Base-by-base conservation (phyloP, 495 filamentous ascomycete genomes). In the Neurospora discreta region DNA sequence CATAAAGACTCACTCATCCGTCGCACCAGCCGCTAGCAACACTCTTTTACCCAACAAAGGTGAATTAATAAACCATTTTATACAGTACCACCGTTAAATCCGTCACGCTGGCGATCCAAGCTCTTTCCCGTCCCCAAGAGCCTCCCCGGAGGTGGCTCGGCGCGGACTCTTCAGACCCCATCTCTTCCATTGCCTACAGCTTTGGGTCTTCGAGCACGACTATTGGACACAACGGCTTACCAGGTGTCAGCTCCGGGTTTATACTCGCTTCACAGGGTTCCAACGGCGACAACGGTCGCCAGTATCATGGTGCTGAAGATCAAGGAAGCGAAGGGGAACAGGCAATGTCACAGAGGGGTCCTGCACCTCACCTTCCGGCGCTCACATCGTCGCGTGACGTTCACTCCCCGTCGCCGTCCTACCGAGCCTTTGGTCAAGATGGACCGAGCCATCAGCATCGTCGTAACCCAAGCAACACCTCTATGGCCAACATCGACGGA, bases 281-380 rank as follows among this genome's bases (percentile, higher is more conserved):
- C 20, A 76, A 75, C 39, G 68, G 74, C 71, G 44, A 68, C 70
- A 42, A 44, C 73, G 75, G 79, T 74, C 78, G 82, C 87, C 86
- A 85, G 87, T 88, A 86, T 86, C 82, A 81, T 79, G 81, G 81
- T 82, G 77, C 78, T 79, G 78, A 77, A 81, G 83, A 80, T 79
- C 76, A 76, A 76, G 79, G 79, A 81, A 78, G 83, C 79, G 81
- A 80, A 85, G 84, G 86, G 84, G 86, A 85, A 82, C 82, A 83
- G 85, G 82, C 84, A 83, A 89, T 89, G 87, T 87, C 85, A 80
- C 84, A 86, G 84, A 85, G 83, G 82, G 84, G 81, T 77, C 76
- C 82, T 82, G 81, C 78, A 77, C 80, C 81, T 82, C 81, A 76
- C 77, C 80, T 84, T 82, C 71, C 80, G 71, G 77, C 78, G 68